Evolutionary conservation across 257 asterid genomes (phyloP).

Genomic region (Dorcoceras hygrometricum): DNA sequence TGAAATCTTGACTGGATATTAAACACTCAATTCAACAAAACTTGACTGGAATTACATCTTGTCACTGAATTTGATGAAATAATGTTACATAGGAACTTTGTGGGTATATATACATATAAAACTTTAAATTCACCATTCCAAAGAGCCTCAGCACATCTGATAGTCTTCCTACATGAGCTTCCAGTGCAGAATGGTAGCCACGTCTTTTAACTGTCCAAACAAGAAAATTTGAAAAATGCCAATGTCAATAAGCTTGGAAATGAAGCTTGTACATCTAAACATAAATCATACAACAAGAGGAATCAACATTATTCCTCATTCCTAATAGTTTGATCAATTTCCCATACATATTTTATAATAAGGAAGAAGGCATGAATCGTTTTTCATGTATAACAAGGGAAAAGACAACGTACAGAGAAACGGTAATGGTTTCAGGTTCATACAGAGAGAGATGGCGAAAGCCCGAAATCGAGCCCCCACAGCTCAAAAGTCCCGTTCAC

Average conservation of each 20-base stretch:
- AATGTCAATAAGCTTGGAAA: constrained; percentile 36
- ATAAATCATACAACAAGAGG: constrained; percentile 28
- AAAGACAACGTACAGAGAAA: constrained; percentile 35
- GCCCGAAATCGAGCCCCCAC: constrained; percentile 80
- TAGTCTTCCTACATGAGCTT: constrained; percentile 52
- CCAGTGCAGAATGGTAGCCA: constrained; percentile 72
- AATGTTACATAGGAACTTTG: neutral
- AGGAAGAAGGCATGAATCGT: neutral
- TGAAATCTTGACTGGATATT: no score
- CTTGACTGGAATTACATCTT: neutral
- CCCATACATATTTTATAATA: constrained; percentile 1
- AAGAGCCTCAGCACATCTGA: constrained; percentile 32
- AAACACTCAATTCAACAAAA: neutral
- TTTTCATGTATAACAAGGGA: constrained; percentile 18
- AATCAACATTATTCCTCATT: constrained; percentile 24
- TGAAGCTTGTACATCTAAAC: constrained; percentile 24
- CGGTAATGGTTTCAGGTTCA: constrained; percentile 48
- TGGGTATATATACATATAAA: no score
- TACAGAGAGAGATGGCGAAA: constrained; percentile 77
- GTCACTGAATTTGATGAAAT: neutral
- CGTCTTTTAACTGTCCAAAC: constrained; percentile 61
- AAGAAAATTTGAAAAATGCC: constrained; percentile 30
- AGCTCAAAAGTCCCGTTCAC: constrained; percentile 84
- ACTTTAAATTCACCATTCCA: neutral
- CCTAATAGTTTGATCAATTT: constrained; percentile 24